Base-by-base conservation (phyloP, 2,329 filamentous ascomycete genomes). In the Alternaria atra region DNA sequence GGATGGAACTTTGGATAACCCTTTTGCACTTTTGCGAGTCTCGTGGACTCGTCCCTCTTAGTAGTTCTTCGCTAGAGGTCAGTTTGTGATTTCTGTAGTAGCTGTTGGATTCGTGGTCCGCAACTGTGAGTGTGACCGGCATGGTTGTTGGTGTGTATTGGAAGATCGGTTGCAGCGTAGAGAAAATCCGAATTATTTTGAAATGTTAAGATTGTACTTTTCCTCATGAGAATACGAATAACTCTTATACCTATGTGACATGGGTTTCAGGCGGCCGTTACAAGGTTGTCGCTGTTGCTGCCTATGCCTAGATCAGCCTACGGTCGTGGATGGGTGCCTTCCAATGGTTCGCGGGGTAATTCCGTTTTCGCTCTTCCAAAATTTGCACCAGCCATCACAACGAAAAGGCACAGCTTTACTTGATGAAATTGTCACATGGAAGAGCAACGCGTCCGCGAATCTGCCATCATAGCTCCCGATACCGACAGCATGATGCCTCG, bases 1-100 rank as follows among this genome's bases (percentile, higher is more conserved):
- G 52, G 29, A 68, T 35, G 3, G 65, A 68, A 23, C 55, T 65
- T 17, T 61, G 58, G 10, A 66, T 50, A 3, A 68, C 55, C n/a
- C 46, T 17, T 34, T 51, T 48, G 55, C 25, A 35, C 10, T 27
- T 10, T 13, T 12, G 10, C 4, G 27, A 44, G 13, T 42, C 43
- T 40, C 12, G 12, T 9, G 12, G 6, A 40, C 29, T 35, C 10
- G 42, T 27, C 1, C 3, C 9, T 29, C 3, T 10, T 29, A 58
- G 35, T 7, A 55, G 51, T 4, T 10, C 20, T n/a, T 40, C 20
- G 15, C 6, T 20, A 9, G 34, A 47, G 4, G 40, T 52, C n/a
- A 23, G 25, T 23, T 52, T 59, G 30, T 15, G 15, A 10, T 8
- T 25, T n/a, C 46, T 13, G 17, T 27, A 5, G 35, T 55, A 63